phyloP scores from a whole-genome alignment of 2,329 filamentous ascomycete species.

The Fusarium fujikuroi region DNA sequence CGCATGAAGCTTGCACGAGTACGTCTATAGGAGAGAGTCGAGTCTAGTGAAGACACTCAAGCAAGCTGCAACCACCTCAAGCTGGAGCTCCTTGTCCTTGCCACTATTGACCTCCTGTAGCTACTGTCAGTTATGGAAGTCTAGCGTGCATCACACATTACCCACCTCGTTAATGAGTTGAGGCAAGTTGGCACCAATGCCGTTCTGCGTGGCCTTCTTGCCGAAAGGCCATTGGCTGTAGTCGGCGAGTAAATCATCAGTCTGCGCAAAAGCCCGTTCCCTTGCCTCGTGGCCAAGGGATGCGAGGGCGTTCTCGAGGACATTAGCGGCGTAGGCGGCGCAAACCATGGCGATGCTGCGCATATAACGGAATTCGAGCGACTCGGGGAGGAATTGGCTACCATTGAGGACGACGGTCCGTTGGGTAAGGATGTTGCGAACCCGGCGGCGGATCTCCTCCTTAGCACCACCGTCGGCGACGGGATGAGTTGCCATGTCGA shows the following conservation, averaged over 20 bases:
- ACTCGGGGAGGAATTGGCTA: slow-evolving; percentile 91
- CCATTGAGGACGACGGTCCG: slow-evolving; percentile 90
- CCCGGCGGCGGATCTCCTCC: slow-evolving; percentile 93
- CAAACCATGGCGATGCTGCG: slow-evolving; percentile 97
- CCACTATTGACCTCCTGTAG: slow-evolving; percentile 78
- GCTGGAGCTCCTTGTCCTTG: slow-evolving; percentile 94
- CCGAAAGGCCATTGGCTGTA: slow-evolving; percentile 99
- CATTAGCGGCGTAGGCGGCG: slow-evolving; percentile 96
- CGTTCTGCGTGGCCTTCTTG: slow-evolving; percentile 79
- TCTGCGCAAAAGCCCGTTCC: slow-evolving; percentile 95
- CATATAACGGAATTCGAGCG: slow-evolving; percentile 91
- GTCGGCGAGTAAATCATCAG: slow-evolving; percentile 93
- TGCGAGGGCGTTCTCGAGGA: slow-evolving; percentile 95
- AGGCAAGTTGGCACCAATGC: slow-evolving; percentile 91
- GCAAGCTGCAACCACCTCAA: slow-evolving; percentile 97
- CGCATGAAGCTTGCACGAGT: slow-evolving; percentile 1
- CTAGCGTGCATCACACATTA: neutral
- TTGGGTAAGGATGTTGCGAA: slow-evolving; percentile 91
- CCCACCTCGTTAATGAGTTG: slow-evolving; percentile 81
- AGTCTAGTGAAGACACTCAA: slow-evolving; percentile 97
- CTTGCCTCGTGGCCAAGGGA: slow-evolving; percentile 93
- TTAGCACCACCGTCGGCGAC: slow-evolving; percentile 97
- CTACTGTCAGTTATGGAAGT: slow-evolving; percentile 26
- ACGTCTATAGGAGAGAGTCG: slow-evolving; percentile 85
- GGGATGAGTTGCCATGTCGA: slow-evolving; percentile 99